Evolutionary conservation across 495 filamentous ascomycete genomes (phyloP), one percentile per base, ranked within the genome.

Genomic region (Aspergillus saccharolyticus): DNA sequence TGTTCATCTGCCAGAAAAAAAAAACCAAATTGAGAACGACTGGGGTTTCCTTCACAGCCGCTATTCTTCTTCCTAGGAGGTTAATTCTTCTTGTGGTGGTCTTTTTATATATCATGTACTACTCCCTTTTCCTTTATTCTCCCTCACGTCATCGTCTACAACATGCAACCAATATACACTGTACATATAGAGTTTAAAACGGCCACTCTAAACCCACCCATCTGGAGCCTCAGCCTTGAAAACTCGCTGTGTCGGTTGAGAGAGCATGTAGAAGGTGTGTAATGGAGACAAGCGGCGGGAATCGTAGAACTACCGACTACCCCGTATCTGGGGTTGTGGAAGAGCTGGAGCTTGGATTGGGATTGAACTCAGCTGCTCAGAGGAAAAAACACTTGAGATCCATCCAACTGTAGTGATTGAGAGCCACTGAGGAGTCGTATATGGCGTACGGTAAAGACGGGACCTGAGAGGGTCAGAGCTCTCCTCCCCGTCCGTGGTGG

Each of bases 171-270:
- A 67, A 63, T 67, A 63, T 67, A 67, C 63, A 66, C 58, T 75
- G 72, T 75, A 75, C 72, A 75, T 75, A 75, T 75, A 75, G 72
- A 75, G 69, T 71, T 66, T 72, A 75, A 66, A 66, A 63, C 63
- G 63, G 62, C 63, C 63, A 66, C 63, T 66, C 49, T 55, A 63
- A 60, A 44, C 45, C 43, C 52, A 39, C 19, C 14, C 42, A 47
- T 33, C 44, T 44, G 18, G n/a, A n/a, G n/a, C n/a, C n/a, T n/a
- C n/a, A 47, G 30, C 59, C 54, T 44, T 33, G 3, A 28, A 28
- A 30, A 21, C 19, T 43, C 22, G n/a, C 25, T 20, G 18, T 30
- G 19, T 55, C 12, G n/a, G 12, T 16, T 22, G 9, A 16, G 44
- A 9, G 19, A 22, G 44, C 5, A 39, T 9, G 33, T 39, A 39